phyloP scores from a whole-genome alignment of 495 filamentous ascomycete genomes.

The Ramalina peruviana region DNA sequence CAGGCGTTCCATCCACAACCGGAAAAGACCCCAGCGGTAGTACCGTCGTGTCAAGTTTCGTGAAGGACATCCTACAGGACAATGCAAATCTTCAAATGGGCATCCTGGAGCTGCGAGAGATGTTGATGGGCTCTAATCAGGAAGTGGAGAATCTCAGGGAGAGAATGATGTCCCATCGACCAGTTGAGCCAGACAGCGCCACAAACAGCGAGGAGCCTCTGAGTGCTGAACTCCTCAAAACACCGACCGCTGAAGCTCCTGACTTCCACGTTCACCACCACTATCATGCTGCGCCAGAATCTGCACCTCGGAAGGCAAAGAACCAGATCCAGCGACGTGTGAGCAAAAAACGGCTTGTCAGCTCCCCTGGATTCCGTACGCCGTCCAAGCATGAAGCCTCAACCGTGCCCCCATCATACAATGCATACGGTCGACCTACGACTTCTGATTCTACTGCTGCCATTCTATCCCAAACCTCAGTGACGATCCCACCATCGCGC shows the following conservation, averaged over 20 bases:
- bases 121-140: slow-evolving; percentile 85
- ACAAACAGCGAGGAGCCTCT: slow-evolving; percentile 33
- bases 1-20: slow-evolving; percentile 53
- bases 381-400: slow-evolving; percentile 35
- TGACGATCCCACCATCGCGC: slow-evolving; percentile 37
- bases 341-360: slow-evolving; percentile 55
- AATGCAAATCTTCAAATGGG: slow-evolving; percentile 86
- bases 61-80: slow-evolving; percentile 88
- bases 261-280: slow-evolving; percentile 88
- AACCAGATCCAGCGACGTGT: slow-evolving; percentile 35
- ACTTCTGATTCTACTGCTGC: slow-evolving; percentile 36
- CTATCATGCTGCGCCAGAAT: slow-evolving; percentile 54
- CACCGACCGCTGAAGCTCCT: slow-evolving; percentile 40
- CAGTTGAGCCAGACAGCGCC: slow-evolving; percentile 25
- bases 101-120: slow-evolving; percentile 78
- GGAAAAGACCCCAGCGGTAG: slow-evolving; percentile 41
- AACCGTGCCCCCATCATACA: slow-evolving; percentile 27
- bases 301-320: slow-evolving; percentile 32
- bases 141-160: slow-evolving; percentile 79
- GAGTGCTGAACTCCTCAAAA: slow-evolving; percentile 52
- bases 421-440: background rate
- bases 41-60: slow-evolving; percentile 76
- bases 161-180: slow-evolving; percentile 70
- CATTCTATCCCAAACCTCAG: slow-evolving; percentile 49
- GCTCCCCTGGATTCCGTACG: slow-evolving; percentile 45